A percentile compares a stretch with the other conserved stretches of the same genome.
phyloP scores from a whole-genome alignment of 192 early-diverging fungal genomes.

The Umbelopsis isabellina region DNA sequence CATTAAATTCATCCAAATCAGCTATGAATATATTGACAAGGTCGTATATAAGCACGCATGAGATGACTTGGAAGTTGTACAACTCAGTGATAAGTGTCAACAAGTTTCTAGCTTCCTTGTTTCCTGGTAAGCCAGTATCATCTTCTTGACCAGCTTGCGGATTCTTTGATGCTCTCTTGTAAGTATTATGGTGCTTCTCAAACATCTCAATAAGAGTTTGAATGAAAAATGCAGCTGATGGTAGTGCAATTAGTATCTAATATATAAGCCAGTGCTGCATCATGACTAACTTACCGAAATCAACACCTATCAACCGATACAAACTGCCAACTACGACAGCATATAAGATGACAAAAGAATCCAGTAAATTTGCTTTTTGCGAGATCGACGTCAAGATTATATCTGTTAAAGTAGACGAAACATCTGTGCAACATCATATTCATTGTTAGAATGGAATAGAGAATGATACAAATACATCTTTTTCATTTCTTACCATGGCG shows the following conservation, averaged over 20 bases:
- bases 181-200: constrained; percentile 58
- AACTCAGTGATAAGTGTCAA: constrained; percentile 79
- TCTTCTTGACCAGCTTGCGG: constrained; percentile 20
- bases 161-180: constrained; percentile 39
- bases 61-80: constrained; percentile 88
- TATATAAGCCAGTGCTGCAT: constrained; percentile 15
- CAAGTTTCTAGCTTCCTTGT: constrained; percentile 81
- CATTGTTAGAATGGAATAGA: not conserved
- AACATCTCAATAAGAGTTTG: constrained; percentile 76
- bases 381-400: constrained; percentile 77
- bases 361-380: constrained; percentile 84
- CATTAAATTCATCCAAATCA: constrained; percentile 79
- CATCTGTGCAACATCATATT: constrained; percentile 53
- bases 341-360: constrained; percentile 89
- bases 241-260: constrained; percentile 1
- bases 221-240: constrained; percentile 67
- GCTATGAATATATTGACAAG: constrained; percentile 71
- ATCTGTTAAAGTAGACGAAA: constrained; percentile 83
- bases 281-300: constrained; percentile 66
- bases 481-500: constrained; percentile 32
- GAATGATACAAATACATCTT: not conserved
- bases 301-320: constrained; percentile 81
- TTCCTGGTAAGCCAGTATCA: constrained; percentile 49
- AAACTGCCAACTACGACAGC: constrained; percentile 85
- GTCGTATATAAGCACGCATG: constrained; percentile 90